Conservation (phyloP, 1,284 basidiomycete species). For the Volvariella surrecta region DNA sequence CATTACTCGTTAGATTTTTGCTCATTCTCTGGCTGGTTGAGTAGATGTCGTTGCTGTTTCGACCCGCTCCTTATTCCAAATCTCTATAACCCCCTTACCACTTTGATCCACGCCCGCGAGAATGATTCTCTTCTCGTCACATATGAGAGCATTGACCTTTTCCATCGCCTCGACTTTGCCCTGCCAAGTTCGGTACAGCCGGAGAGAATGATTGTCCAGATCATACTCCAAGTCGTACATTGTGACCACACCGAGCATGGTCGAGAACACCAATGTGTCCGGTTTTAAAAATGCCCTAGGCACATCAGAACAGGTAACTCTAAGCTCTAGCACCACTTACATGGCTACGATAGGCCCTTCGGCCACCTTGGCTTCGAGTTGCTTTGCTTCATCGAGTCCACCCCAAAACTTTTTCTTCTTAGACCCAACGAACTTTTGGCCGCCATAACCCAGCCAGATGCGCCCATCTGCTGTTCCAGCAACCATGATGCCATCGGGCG, state of each 20-base stretch:
- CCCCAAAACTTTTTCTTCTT: slow-evolving; percentile 58
- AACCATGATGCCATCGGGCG: slow-evolving; percentile 49
- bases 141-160: slow-evolving; percentile 56
- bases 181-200: slow-evolving; percentile 36
- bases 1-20: neutral
- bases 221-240: slow-evolving; percentile 35
- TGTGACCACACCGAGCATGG: slow-evolving; percentile 49
- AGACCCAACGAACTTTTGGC: slow-evolving; percentile 37
- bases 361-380: slow-evolving; percentile 41
- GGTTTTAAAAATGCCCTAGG: slow-evolving; percentile 46
- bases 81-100: slow-evolving; percentile 52
- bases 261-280: slow-evolving; percentile 40
- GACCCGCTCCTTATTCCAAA: slow-evolving; percentile 31
- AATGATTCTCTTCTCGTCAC: slow-evolving; percentile 33
- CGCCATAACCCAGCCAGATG: slow-evolving; percentile 58
- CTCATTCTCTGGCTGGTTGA: neutral
- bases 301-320: too few relatives aligned
- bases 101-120: slow-evolving; percentile 53
- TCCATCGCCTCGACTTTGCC: slow-evolving; percentile 29
- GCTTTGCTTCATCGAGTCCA: slow-evolving; percentile 44
- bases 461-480: slow-evolving; percentile 69
- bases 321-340: too few relatives aligned
- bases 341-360: slow-evolving; percentile 64
- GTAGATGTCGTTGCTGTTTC: neutral
- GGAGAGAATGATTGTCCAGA: slow-evolving; percentile 20